Evolutionary conservation across 73 alveolate species (phyloP).

Genomic region (Tetrahymena malaccensis): DNA sequence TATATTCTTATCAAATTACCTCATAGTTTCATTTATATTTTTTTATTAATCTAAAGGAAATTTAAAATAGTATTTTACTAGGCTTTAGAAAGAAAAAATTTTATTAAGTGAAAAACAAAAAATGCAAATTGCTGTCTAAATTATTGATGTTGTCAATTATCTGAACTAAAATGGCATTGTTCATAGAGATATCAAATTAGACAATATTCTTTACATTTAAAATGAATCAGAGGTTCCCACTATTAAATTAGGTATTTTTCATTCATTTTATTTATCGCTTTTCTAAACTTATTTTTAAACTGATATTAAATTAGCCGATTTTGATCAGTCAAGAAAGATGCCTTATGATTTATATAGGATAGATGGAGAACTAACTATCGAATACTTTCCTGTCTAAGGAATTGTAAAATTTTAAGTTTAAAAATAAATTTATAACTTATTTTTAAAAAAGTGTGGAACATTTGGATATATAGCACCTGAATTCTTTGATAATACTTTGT

Average conservation of each 20-base stretch:
- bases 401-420: background rate
- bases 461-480: background rate
- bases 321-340: background rate
- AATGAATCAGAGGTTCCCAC: background rate
- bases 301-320: background rate
- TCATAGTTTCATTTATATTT: too few species aligned
- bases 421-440: background rate
- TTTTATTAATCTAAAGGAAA: background rate
- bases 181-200: background rate
- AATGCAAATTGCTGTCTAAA: background rate
- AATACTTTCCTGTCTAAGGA: background rate
- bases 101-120: background rate
- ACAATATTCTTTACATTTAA: background rate
- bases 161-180: background rate
- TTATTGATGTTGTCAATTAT: background rate
- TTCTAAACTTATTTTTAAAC: background rate
- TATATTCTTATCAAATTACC: too few species aligned
- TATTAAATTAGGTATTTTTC: background rate
- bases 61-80: background rate
- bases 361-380: background rate
- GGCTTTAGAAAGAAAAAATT: background rate
- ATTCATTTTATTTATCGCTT: background rate
- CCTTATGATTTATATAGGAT: background rate
- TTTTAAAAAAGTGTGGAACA: background rate
- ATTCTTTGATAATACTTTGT: background rate